Evolutionary conservation across 768 basidiomycete species (phyloP), one percentile per base, ranked within the genome.

Genomic region (Pleurotus giganteus): DNA sequence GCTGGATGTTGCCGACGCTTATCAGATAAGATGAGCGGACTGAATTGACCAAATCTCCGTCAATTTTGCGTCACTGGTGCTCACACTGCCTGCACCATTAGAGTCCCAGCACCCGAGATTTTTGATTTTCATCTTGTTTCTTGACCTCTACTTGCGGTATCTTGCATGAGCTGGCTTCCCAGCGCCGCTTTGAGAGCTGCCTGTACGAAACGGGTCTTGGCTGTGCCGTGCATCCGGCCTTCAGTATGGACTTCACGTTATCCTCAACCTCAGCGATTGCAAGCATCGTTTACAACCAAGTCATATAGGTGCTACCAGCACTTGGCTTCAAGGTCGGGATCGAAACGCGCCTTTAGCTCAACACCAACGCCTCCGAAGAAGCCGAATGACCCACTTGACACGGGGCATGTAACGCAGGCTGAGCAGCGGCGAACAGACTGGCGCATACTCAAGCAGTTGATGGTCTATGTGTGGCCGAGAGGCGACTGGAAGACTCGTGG

Each of bases 391-490:
- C 36, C 54, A 24, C 42, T 57, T 21, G 53, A 60, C 19, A 19
- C 60, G 4, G 51, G 47, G 1, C 49, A 61, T 13, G 71, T 74
- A 3, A 75, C 74, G 9, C 62, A 63, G 37, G 71, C 75, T 12
- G 72, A 80, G 57, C 78, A 95, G 67, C 76, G 91, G 43, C 74
- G 73, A 61, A 86, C 80, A 47, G 97, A 99, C 69, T 97, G 93
- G 94, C 70, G 71, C 31, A 95, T 98, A 57, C 79, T 96, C 56
- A 88, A 85, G 66, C 79, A 77, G 50, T 77, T 99, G n/a, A 80
- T 91, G 58, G 79, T 79, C 7, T 93, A 98, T 61, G 88, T 99
- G 15, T 99, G 97, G 97, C 96, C 97, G 1, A 81, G 82, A 63
- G 72, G 85, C 60, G 90, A 95, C 63, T 89, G 86, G 83, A 83